Evolutionary conservation across 768 basidiomycete species (phyloP).

Genomic region (Rhodotorula babjevae): DNA sequence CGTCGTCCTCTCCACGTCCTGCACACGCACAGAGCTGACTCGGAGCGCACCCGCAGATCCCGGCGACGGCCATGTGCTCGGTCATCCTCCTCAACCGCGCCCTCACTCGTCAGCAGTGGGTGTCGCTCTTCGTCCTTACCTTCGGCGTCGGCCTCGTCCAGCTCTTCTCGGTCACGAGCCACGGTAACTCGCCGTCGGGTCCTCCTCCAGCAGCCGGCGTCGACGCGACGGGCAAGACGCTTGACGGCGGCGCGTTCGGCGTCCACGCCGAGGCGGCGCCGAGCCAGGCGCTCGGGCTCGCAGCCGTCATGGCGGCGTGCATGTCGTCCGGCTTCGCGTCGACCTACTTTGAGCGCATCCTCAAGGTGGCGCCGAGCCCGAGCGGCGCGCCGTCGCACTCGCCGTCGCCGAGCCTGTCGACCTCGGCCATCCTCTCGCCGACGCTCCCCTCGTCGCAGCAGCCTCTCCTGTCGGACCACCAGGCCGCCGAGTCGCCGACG

Average conservation of each 20-base stretch:
- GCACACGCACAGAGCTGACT: not conserved
- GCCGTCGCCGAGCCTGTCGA: not conserved
- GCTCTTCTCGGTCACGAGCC: constrained; percentile 53
- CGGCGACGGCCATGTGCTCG: constrained; percentile 80
- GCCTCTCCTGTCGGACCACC: not conserved
- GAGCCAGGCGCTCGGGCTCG: constrained; percentile 74
- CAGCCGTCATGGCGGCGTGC: constrained; percentile 82
- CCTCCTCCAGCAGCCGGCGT: not conserved
- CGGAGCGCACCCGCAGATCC: constrained; percentile 20
- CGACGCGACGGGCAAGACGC: not conserved
- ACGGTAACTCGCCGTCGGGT: not conserved
- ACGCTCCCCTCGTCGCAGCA: constrained; percentile 12
- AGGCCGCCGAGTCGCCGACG: not conserved
- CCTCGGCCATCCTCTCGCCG: not conserved
- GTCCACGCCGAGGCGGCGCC: constrained; percentile 44
- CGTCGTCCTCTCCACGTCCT: too few relatives aligned
- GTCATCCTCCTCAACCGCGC: constrained; percentile 78
- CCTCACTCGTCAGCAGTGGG: constrained; percentile 60
- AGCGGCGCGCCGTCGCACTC: not conserved
- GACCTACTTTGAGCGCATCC: constrained; percentile 93
- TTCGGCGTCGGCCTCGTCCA: constrained; percentile 57
- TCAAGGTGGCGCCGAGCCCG: constrained; percentile 53
- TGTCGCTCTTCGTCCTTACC: constrained; percentile 55
- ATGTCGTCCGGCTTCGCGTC: constrained; percentile 92
- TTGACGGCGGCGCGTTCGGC: not conserved